phyloP scores from a whole-genome alignment of 2,329 filamentous ascomycete genomes.

The Alternaria novae-zelandiae region DNA sequence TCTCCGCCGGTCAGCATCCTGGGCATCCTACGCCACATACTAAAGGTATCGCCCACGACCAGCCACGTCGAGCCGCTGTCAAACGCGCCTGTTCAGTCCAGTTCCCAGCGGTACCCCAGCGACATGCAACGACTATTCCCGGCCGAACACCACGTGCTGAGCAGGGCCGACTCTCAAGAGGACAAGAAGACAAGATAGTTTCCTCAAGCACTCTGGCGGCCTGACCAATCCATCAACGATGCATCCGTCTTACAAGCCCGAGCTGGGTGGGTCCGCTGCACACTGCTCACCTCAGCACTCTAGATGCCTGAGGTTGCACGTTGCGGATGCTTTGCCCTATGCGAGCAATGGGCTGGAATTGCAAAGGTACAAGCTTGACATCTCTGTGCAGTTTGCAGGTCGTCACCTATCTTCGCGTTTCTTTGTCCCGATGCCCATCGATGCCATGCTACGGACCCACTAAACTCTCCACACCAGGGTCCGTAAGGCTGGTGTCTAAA shows the following conservation, averaged over 20 bases:
- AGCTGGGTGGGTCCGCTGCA: constrained; percentile 1
- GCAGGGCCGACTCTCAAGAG: neutral
- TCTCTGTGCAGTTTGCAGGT: neutral
- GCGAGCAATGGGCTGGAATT: neutral
- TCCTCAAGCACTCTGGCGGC: neutral
- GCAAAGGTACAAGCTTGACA: neutral
- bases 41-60: neutral
- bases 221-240: neutral
- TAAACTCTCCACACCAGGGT: constrained; percentile 7
- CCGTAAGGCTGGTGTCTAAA: constrained; percentile 11
- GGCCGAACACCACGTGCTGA: constrained; percentile 10
- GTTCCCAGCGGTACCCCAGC: neutral
- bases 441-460: neutral
- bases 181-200: constrained; percentile 8
- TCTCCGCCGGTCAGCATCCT: constrained; percentile 14
- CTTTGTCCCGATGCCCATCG: constrained; percentile 2
- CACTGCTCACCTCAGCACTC: constrained; percentile 16
- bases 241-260: constrained; percentile 8
- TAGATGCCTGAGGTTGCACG: constrained; percentile 9
- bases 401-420: neutral
- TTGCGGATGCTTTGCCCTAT: constrained; percentile 8
- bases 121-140: neutral
- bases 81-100: neutral
- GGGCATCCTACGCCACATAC: neutral
- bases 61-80: constrained; percentile 7